These are phyloP conservation scores for Trichosporon asahii DNA, from an alignment of 1,284 basidiomycete genomes.

Conservation along the genomic window DNA sequence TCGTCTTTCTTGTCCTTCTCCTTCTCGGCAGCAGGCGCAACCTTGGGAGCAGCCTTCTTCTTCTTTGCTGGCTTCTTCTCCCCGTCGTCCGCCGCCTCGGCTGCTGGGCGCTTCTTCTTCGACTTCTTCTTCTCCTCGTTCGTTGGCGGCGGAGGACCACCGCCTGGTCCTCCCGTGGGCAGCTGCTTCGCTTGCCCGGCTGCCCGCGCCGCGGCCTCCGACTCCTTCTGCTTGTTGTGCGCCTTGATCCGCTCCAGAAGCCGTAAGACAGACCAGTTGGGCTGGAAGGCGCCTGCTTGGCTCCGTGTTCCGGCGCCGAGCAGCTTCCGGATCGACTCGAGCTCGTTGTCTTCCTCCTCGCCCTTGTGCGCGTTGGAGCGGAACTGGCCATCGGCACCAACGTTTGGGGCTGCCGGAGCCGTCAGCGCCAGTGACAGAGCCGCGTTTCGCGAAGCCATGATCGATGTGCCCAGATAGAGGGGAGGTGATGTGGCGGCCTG, in stretches of 20 bases:
- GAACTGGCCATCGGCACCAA: constrained; percentile 39
- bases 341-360: constrained; percentile 28
- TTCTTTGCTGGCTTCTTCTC: constrained; percentile 16
- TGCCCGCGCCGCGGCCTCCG: constrained; percentile 20
- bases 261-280: constrained; percentile 42
- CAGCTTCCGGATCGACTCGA: constrained; percentile 39
- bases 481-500: constrained; percentile 52
- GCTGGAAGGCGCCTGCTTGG: constrained; percentile 29
- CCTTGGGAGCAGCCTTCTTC: constrained; percentile 19
- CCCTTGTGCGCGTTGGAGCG: constrained; percentile 23
- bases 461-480: constrained; percentile 50
- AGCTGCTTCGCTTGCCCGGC: constrained; percentile 3
- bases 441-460: constrained; percentile 49
- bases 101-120: constrained; percentile 21
- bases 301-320: constrained; percentile 34
- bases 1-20: constrained; percentile 16
- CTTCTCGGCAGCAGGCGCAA: constrained; percentile 3
- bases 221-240: constrained; percentile 23
- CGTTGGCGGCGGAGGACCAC: constrained; percentile 32
- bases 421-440: constrained; percentile 47
- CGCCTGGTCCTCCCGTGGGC: background rate
- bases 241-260: constrained; percentile 32
- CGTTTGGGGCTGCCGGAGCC: constrained; percentile 40
- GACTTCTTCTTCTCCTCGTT: constrained; percentile 19
- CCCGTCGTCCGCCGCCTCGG: constrained; percentile 14